phyloP scores from a whole-genome alignment of 192 early-diverging fungal genomes.

The Spizellomyces sp. region DNA sequence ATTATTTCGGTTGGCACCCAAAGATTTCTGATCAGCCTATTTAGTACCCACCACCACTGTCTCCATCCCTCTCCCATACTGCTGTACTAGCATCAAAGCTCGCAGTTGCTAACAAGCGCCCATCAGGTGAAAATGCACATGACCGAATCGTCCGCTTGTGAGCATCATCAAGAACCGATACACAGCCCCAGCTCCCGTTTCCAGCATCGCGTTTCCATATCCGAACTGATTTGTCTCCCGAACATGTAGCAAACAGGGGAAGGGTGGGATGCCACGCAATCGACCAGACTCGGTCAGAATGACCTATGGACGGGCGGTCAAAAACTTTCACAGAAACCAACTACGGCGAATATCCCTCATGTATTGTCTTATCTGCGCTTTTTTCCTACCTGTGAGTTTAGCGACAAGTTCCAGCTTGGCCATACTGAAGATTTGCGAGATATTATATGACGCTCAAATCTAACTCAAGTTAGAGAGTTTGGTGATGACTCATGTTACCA shows the following conservation, averaged over 20 bases:
- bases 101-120: slow-evolving; percentile 76
- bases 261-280: slow-evolving; percentile 82
- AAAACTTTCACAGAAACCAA: too few species aligned
- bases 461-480: too few species aligned
- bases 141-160: slow-evolving; percentile 94
- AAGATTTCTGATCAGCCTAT: not conserved
- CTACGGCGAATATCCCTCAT: too few species aligned
- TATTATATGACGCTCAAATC: too few species aligned
- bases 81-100: slow-evolving; percentile 93
- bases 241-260: slow-evolving; percentile 76
- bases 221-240: slow-evolving; percentile 87
- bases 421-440: slow-evolving; percentile 21
- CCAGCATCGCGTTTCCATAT: slow-evolving; percentile 66
- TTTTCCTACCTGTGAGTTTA: slow-evolving; percentile 55
- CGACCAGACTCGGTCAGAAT: slow-evolving; percentile 86
- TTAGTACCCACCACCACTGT: slow-evolving; percentile 31
- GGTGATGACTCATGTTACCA: too few species aligned
- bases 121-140: slow-evolving; percentile 77
- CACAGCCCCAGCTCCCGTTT: slow-evolving; percentile 64
- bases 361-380: too few species aligned
- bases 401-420: slow-evolving; percentile 57
- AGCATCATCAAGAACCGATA: slow-evolving; percentile 75
- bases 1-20: not conserved
- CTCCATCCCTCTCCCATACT: slow-evolving; percentile 81
- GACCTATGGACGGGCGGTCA: slow-evolving; percentile 43